These are phyloP conservation scores for Xylaria arbuscula DNA, from an alignment of 2,329 filamentous ascomycete species.

Conservation along the genomic window DNA sequence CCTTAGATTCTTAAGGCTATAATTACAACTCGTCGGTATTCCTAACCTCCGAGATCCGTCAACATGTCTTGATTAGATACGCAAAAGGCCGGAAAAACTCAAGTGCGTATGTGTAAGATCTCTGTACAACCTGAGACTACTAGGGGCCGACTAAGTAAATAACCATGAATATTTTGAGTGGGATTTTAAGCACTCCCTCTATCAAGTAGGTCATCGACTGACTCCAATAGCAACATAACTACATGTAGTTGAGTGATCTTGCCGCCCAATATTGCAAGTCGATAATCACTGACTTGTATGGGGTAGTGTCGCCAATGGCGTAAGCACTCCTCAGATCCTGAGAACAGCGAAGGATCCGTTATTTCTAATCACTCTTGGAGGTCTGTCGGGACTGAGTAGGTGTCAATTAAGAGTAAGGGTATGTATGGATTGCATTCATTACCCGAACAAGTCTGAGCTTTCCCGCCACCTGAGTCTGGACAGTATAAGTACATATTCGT, in stretches of 20 bases:
- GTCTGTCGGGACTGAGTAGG: too few species aligned
- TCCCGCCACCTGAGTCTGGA: too few species aligned
- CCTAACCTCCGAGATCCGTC: too few species aligned
- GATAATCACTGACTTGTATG: constrained; percentile 14
- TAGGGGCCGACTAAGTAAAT: neutral
- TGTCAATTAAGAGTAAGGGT: too few species aligned
- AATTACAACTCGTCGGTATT: too few species aligned
- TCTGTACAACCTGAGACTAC: neutral
- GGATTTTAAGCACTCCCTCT: neutral
- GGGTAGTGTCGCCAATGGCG: neutral
- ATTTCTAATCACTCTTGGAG: constrained; percentile 10
- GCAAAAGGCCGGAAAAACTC: too few species aligned
- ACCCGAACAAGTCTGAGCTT: too few species aligned
- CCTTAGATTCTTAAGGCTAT: too few species aligned
- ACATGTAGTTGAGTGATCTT: neutral
- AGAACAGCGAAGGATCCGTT: constrained; percentile 8
- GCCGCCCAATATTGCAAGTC: neutral
- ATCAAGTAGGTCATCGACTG: neutral
- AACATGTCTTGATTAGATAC: too few species aligned
- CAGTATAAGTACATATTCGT: too few species aligned
- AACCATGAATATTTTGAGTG: neutral
- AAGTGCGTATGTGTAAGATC: neutral
- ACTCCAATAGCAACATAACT: neutral
- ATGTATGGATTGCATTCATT: too few species aligned
- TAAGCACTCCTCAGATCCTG: constrained; percentile 23